A percentile compares a stretch with the other conserved stretches of the same genome.
Conservation (phyloP, 2,329 filamentous ascomycete genomes). For the Arachnomyces sp. region DNA sequence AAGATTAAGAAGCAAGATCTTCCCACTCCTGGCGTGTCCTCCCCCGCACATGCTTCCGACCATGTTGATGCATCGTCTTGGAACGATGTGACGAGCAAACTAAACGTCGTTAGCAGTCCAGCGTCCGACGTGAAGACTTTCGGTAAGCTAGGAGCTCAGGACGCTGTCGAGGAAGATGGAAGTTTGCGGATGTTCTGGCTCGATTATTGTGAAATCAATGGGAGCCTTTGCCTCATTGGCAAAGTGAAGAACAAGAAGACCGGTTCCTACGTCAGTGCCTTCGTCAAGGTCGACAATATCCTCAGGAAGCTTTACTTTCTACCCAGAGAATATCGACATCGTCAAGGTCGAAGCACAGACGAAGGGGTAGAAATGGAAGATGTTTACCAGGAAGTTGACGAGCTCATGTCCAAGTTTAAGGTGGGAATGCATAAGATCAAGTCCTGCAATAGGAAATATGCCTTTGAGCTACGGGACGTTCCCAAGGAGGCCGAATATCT, state of each 20-base stretch:
- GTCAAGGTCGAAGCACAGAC: slow-evolving; percentile 58
- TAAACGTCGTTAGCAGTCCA: slow-evolving; percentile 77
- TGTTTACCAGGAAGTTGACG: slow-evolving; percentile 83
- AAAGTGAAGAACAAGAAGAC: slow-evolving; percentile 89
- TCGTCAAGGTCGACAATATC: slow-evolving; percentile 93
- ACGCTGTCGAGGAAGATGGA: slow-evolving; percentile 89
- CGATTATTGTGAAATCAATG: slow-evolving; percentile 88
- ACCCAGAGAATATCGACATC: slow-evolving; percentile 59
- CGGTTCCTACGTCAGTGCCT: slow-evolving; percentile 75
- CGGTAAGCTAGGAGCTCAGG: slow-evolving; percentile 74
- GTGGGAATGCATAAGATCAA: slow-evolving; percentile 94
- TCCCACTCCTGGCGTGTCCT: slow-evolving; percentile 68
- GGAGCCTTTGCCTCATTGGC: slow-evolving; percentile 86
- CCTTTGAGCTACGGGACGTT: slow-evolving; percentile 81
- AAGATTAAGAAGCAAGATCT: slow-evolving; percentile 64
- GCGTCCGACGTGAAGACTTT: slow-evolving; percentile 55
- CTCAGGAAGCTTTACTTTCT: slow-evolving; percentile 88
- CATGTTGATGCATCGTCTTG: slow-evolving; percentile 73
- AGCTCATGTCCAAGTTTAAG: slow-evolving; percentile 76
- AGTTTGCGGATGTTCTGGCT: slow-evolving; percentile 94
- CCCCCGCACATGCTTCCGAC: slow-evolving; percentile 52
- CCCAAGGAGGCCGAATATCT: slow-evolving; percentile 87
- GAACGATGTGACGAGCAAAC: slow-evolving; percentile 76
- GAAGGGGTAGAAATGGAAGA: slow-evolving; percentile 81
- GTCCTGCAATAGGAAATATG: slow-evolving; percentile 80